Conservation (phyloP, 352 stramenopile species). For the Halophytophthora batemanensis region DNA sequence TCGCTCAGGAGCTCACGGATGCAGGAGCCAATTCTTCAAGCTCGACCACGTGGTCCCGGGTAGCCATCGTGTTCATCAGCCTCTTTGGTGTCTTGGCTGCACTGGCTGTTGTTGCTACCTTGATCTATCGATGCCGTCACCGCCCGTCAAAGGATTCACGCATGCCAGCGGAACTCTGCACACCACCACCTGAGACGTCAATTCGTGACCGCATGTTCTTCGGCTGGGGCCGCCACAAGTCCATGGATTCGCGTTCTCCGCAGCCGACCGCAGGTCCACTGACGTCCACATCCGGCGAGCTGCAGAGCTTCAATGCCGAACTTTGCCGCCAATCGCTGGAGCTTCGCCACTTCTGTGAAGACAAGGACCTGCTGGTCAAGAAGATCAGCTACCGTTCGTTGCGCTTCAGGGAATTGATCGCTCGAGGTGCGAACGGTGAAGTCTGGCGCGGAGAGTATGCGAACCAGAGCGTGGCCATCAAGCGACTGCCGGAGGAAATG, state of each 20-base stretch:
- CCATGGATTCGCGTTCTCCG: background rate
- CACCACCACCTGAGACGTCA: background rate
- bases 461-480: slow-evolving; percentile 22
- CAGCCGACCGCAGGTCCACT: background rate
- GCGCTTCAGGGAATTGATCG: slow-evolving; percentile 10
- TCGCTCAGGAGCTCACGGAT: slow-evolving; percentile 2
- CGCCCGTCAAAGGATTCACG: background rate
- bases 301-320: slow-evolving; percentile 2
- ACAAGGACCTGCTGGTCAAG: slow-evolving; percentile 19
- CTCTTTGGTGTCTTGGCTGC: background rate
- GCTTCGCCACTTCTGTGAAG: slow-evolving; percentile 2
- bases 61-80: slow-evolving; percentile 6
- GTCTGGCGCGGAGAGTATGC: slow-evolving; percentile 18
- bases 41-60: background rate
- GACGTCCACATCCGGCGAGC: slow-evolving; percentile 1
- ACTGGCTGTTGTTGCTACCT: background rate
- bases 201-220: slow-evolving; percentile 6
- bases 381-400: slow-evolving; percentile 7
- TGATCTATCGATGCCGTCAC: background rate
- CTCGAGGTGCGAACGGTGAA: slow-evolving; percentile 18
- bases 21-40: background rate
- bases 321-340: slow-evolving; percentile 1
- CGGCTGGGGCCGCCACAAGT: slow-evolving; percentile 9
- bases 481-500: slow-evolving; percentile 14
- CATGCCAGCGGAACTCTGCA: background rate